These are phyloP conservation scores for Pleurotus giganteus DNA, from an alignment of 768 basidiomycete genomes.

Conservation along the genomic window DNA sequence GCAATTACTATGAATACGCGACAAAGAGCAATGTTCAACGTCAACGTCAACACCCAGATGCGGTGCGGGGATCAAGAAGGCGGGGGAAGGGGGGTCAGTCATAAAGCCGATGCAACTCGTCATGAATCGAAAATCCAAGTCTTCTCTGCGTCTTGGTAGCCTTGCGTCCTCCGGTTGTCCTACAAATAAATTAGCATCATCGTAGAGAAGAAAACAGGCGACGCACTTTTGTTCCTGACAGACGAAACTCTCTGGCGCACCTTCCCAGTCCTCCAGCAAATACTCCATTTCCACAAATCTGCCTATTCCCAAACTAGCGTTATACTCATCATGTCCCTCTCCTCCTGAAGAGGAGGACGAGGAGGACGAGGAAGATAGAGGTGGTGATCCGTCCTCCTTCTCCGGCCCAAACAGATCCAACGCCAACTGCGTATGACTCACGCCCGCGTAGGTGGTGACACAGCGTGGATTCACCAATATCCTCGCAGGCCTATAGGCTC, in stretches of 20 bases:
- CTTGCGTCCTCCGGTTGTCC: constrained; percentile 85
- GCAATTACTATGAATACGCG: no score
- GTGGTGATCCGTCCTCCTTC: no score
- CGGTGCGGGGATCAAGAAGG: no score
- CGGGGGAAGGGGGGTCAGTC: no score
- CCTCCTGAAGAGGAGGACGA: no score
- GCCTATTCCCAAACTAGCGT: constrained; percentile 31
- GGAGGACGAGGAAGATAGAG: no score
- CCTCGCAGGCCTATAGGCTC: constrained; percentile 81
- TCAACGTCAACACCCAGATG: no score
- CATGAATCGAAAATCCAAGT: constrained; percentile 79
- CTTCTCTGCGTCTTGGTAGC: constrained; percentile 87
- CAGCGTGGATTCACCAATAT: constrained; percentile 96
- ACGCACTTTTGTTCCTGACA: constrained; percentile 91
- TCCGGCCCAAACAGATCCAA: constrained; percentile 83
- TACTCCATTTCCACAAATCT: constrained; percentile 57
- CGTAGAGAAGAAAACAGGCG: constrained; percentile 4
- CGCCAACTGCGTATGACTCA: constrained; percentile 95
- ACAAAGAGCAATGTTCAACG: no score
- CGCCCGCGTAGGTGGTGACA: constrained; percentile 97
- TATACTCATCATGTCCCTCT: no score
- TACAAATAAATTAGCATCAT: constrained; percentile 22
- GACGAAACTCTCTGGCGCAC: constrained; percentile 95
- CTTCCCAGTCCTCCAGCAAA: constrained; percentile 91
- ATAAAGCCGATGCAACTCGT: constrained; percentile 47